These are phyloP conservation scores for Penicillium robsamsonii DNA, from an alignment of 495 filamentous ascomycete genomes.

Conservation along the genomic window DNA sequence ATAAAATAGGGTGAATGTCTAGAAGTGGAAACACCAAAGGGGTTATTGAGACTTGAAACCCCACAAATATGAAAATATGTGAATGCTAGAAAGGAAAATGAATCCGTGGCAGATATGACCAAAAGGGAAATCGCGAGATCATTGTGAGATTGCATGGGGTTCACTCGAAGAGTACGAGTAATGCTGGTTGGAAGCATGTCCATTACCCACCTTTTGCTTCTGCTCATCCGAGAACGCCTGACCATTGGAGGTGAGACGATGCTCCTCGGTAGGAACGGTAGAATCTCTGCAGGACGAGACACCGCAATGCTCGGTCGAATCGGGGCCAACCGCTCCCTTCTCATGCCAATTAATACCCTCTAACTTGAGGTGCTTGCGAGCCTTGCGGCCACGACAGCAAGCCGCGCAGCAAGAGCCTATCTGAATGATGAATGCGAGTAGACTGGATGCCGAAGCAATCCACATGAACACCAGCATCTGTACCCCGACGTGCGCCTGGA, in stretches of 20 bases:
- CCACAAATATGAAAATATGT: background rate
- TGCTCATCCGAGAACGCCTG: slow-evolving; percentile 3
- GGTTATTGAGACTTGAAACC: background rate
- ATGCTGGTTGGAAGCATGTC: background rate
- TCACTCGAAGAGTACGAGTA: slow-evolving; percentile 3
- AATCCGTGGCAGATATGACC: background rate
- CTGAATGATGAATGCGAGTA: slow-evolving; percentile 70
- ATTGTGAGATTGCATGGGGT: slow-evolving; percentile 4
- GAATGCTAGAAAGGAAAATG: background rate
- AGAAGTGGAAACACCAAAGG: slow-evolving; percentile 2
- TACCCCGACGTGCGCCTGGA: slow-evolving; percentile 63
- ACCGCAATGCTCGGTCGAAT: background rate
- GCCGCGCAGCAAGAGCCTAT: slow-evolving; percentile 64
- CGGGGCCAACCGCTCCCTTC: slow-evolving; percentile 9
- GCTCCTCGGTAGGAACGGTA: background rate
- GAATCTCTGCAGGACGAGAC: slow-evolving; percentile 2
- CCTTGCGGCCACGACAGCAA: slow-evolving; percentile 45
- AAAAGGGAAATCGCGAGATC: background rate
- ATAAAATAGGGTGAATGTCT: slow-evolving; percentile 6
- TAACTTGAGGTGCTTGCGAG: slow-evolving; percentile 38
- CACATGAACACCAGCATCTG: slow-evolving; percentile 91
- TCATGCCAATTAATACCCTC: slow-evolving; percentile 25
- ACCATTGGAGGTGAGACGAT: background rate
- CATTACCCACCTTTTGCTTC: background rate
- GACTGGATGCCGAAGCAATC: slow-evolving; percentile 64